Evolutionary conservation across 2,329 filamentous ascomycete species (phyloP).

Genomic region (Harringtonia lauricola): DNA sequence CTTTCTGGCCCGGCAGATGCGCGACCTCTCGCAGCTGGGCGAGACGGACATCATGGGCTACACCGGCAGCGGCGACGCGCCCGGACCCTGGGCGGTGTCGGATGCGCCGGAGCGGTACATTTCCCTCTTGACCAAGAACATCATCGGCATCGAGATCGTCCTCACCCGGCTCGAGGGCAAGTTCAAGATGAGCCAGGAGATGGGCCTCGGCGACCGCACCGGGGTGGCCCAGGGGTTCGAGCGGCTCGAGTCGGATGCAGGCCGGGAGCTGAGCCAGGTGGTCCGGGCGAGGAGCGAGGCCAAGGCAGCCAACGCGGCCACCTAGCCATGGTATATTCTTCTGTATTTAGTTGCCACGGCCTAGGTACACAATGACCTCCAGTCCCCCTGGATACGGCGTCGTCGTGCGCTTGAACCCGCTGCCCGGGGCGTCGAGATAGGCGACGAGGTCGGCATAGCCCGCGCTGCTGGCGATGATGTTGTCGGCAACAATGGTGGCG

Average conservation of each 20-base stretch:
- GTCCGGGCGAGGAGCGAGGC: background rate
- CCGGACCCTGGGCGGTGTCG: constrained; percentile 40
- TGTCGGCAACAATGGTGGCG: constrained; percentile 30
- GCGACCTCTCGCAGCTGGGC: constrained; percentile 33
- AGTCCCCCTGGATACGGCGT: constrained; percentile 14
- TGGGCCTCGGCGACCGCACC: constrained; percentile 35
- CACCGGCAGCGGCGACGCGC: constrained; percentile 21
- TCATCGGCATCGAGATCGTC: constrained; percentile 49
- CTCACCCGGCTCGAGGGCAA: constrained; percentile 46
- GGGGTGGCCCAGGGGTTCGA: constrained; percentile 49
- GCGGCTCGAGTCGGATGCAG: constrained; percentile 19
- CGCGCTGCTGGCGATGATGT: constrained; percentile 20
- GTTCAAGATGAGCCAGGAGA: constrained; percentile 58
- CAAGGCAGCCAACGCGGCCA: background rate
- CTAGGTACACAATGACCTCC: constrained; percentile 14
- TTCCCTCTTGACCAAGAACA: constrained; percentile 43
- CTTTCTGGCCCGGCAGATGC: constrained; percentile 40
- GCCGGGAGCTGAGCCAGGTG: constrained; percentile 1
- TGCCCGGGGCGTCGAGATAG: constrained; percentile 26
- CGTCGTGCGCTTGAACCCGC: constrained; percentile 24
- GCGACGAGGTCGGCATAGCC: constrained; percentile 27
- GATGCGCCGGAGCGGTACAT: constrained; percentile 48
- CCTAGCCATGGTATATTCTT: too few species aligned
- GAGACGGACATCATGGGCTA: constrained; percentile 49
- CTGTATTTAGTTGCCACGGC: too few species aligned